Base-by-base conservation (phyloP, 78 protist species). In the slime mould (Dictyostelium discoideum) region DNA sequence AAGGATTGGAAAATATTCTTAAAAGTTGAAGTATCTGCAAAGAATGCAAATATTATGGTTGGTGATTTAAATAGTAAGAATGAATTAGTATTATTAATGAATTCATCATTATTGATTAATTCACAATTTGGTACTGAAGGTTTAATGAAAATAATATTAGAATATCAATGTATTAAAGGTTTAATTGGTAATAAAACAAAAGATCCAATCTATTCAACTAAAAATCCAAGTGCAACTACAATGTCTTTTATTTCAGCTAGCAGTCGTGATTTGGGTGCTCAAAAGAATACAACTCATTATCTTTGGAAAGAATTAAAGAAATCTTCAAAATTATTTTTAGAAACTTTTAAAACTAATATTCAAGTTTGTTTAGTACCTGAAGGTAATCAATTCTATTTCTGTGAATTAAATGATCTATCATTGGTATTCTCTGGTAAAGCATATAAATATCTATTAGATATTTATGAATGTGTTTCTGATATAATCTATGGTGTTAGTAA, bases 311-410 rank as follows among this genome's bases (percentile, higher is more conserved):
- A 44, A 18, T 54, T 90, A 60, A 80, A 90, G 32, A 65, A 83
- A 18, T 42, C 84, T 39, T 5, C 88, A 2, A 90, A 72, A 16
- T 5, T 90, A 9, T 90, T 90, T 63, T 57, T 90, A 14, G 95
- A 90, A 39, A 26, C 72, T 11, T 90, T 90, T 54, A 39, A 82
- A 48, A 90, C 95, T 0, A 60, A 48, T 26, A 37, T 90, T 32
- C 85, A 69, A 29, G 37, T 90, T 67, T 63, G 89, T 29, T 11
- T 90, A 22, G 87, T 90, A 11, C 84, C 87, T 2, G 95, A 90
- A n/a, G 95, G 95, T 11, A 90, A 90, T 13, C 95, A 90, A 90
- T 90, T 90, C 76, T 82, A 72, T 69, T 90, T 90, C 60, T 72
- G 74, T 54, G 95, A 90, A 37, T 54, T 90, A 2, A 83, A 90